Percentiles rank a stretch among this genome's conserved stretches.
Conservation (phyloP, 2,329 filamentous ascomycete genomes). For the Cytospora paraplurivora region DNA sequence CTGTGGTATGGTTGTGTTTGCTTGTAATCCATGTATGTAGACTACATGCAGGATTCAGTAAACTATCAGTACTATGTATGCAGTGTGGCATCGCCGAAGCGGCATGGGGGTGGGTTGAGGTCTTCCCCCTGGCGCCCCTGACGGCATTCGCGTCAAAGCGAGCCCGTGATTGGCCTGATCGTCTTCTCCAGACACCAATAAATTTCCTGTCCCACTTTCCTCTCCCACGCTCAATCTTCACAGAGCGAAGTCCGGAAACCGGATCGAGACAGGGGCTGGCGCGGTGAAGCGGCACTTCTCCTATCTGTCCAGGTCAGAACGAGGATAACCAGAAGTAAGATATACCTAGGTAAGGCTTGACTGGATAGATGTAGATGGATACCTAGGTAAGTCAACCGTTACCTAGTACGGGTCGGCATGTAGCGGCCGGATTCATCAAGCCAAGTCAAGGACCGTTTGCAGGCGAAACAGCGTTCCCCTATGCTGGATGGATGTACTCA, state of each 20-base stretch:
- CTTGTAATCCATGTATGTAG: neutral
- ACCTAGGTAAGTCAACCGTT: too few species aligned
- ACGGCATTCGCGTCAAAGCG: constrained; percentile 22
- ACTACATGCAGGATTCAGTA: too few species aligned
- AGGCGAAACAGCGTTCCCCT: neutral
- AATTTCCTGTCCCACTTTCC: constrained; percentile 19
- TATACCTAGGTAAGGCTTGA: too few species aligned
- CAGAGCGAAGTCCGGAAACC: constrained; percentile 14
- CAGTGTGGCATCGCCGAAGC: constrained; percentile 24
- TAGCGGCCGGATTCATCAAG: too few species aligned
- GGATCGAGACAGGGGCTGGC: constrained; percentile 24
- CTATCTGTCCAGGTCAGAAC: neutral
- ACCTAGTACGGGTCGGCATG: too few species aligned
- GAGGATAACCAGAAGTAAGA: too few species aligned
- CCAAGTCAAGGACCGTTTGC: too few species aligned
- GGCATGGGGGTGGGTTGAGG: constrained; percentile 13
- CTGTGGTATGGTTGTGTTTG: neutral
- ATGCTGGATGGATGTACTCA: neutral
- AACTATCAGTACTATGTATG: neutral
- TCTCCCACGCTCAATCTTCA: constrained; percentile 19
- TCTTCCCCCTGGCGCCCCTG: constrained; percentile 19
- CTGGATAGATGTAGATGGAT: too few species aligned
- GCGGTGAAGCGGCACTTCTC: neutral
- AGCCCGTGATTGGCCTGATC: constrained; percentile 7
- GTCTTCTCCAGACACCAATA: constrained; percentile 14